Percentiles rank a stretch among this genome's conserved stretches.
phyloP scores from a whole-genome alignment of 768 basidiomycete genomes.

The Cyathus striatus region DNA sequence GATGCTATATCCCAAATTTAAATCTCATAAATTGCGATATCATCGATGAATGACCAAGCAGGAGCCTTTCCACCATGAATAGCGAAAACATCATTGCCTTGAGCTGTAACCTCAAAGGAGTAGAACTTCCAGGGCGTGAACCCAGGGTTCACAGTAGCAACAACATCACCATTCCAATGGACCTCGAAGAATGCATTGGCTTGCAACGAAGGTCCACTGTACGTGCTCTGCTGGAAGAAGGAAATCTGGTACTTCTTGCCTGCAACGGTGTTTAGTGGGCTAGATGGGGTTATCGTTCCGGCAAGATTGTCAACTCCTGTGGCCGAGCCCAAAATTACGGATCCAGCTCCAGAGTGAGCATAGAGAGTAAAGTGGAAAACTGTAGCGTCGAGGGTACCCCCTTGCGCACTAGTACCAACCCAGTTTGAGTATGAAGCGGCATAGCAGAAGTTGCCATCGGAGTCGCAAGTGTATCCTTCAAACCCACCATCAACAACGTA shows the following conservation, averaged over 20 bases:
- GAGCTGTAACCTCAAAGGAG: conserved; percentile 26
- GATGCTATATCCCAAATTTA: conserved; percentile 1
- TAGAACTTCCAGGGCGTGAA: conserved; percentile 33
- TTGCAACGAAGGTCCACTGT: conserved; percentile 26
- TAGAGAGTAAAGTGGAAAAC: conserved; percentile 37
- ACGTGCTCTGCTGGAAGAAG: conserved; percentile 37
- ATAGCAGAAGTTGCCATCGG: conserved; percentile 32
- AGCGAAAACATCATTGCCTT: conserved; percentile 29
- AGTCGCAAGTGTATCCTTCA: conserved; percentile 32
- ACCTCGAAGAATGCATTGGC: conserved; percentile 31
- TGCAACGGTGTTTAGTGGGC: conserved; percentile 25
- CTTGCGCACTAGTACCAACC: conserved; percentile 29
- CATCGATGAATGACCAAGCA: conserved; percentile 46
- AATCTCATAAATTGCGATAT: conserved; percentile 21
- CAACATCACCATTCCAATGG: conserved; percentile 45
- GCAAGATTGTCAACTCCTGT: conserved; percentile 26
- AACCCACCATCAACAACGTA: conserved; percentile 36
- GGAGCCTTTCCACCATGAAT: conserved; percentile 41
- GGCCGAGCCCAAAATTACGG: conserved; percentile 39
- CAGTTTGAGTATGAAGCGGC: conserved; percentile 28
- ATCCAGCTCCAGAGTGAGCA: conserved; percentile 33
- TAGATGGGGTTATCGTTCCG: conserved; percentile 30
- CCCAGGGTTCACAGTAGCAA: conserved; percentile 28
- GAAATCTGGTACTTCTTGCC: conserved; percentile 34
- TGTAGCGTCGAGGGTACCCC: conserved; percentile 35